phyloP scores from a whole-genome alignment of 2,329 filamentous ascomycete species.

The Beauveria varroae region DNA sequence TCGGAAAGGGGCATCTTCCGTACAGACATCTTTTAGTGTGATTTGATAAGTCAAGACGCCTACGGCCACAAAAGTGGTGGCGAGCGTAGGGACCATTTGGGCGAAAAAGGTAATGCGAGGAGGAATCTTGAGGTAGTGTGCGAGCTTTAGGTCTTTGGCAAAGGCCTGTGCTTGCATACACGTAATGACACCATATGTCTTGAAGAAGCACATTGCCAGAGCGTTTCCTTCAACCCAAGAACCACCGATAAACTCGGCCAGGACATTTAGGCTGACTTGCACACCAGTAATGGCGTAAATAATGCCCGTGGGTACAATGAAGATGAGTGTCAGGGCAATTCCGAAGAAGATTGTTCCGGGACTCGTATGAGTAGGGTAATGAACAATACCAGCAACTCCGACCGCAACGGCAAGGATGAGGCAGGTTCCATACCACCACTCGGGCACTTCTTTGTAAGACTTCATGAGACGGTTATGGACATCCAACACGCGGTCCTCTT shows the following conservation, averaged over 20 bases:
- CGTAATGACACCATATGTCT: conserved; percentile 28
- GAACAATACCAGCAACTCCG: conserved; percentile 29
- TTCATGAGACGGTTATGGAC: conserved; percentile 27
- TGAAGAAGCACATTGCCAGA: conserved; percentile 26
- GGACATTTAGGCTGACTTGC: conserved; percentile 31
- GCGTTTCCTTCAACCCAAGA: conserved; percentile 29
- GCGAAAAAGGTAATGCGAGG: conserved; percentile 39
- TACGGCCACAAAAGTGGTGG: conserved; percentile 39
- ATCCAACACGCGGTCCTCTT: conserved; percentile 16
- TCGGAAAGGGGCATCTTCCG: conserved; percentile 24
- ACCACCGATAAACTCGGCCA: conserved; percentile 37
- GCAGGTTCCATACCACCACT: conserved; percentile 34
- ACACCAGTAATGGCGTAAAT: conserved; percentile 38
- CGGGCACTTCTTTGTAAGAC: conserved; percentile 27
- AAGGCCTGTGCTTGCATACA: conserved; percentile 21
- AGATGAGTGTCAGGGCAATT: conserved; percentile 30
- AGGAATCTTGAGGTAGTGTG: conserved; percentile 43
- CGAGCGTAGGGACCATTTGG: conserved; percentile 37
- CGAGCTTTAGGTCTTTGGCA: conserved; percentile 41
- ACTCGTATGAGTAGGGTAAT: conserved; percentile 34
- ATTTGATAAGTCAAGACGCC: conserved; percentile 33
- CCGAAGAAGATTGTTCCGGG: conserved; percentile 34
- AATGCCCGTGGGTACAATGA: conserved; percentile 35
- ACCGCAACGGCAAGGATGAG: conserved; percentile 27
- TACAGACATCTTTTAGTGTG: conserved; percentile 30